Evolutionary conservation across 148 eudicot genomes (phyloP), one percentile per base, ranked within the genome.

Genomic region (Amaranthus hypochondriacus): DNA sequence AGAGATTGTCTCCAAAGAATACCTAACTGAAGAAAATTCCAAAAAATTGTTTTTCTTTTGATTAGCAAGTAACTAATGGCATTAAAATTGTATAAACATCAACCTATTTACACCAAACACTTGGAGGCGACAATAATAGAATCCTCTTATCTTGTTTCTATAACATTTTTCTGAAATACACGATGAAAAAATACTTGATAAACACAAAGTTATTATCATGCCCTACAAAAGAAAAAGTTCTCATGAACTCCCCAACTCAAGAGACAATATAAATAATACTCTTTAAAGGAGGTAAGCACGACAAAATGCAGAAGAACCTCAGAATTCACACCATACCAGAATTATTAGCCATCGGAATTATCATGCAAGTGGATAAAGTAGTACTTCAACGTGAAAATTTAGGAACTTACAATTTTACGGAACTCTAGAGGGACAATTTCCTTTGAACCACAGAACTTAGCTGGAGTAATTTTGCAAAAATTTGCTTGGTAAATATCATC

Each of bases 361-460:
- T 1, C 39, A 28, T 28, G 39, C 39, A 28, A 28, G 39, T 28
- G 39, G 39, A 18, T 28, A 28, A 28, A 0, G 39, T 28, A 28
- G 39, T 28, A 28, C 39, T 28, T 28, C 39, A 46, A 57, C 39
- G 59, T 2, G 10, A 3, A 14, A 78, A 21, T 28, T 47, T 5
- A 28, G 50, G 68, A 13, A 72, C 78, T 67, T 78, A 84, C 86
- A 68, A 85, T 81, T 82, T 89, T 85, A 39, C 91, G 88, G 69
- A 85, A 78, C 76, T 88, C 83, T 69, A 93, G 91, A 2, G 91
- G 88, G 42, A 91, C 95, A 73, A 91, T 84, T 84, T 93, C 98
- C 80, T 93, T 91, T 60, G 95, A 85, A 7, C 98, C 98, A 83
- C 75, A 91, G 75, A 93, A 93, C 77, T 93, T 93, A 2, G 91